A percentile compares a stretch with the other conserved stretches of the same genome.
phyloP scores from a whole-genome alignment of 2,329 filamentous ascomycete genomes.

The Colletotrichum paranaense region DNA sequence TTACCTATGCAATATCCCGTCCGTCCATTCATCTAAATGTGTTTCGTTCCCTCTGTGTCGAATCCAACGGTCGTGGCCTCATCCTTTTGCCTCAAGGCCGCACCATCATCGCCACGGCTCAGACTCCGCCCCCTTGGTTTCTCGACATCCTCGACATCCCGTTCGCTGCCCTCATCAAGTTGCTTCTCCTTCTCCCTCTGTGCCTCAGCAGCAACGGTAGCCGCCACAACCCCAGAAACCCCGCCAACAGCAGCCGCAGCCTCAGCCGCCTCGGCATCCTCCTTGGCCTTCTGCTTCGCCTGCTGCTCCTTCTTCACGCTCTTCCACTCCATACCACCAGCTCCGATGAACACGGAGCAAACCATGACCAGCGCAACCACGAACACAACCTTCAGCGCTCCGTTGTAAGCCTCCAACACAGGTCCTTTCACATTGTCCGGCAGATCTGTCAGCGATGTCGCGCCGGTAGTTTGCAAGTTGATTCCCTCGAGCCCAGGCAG shows the following conservation, averaged over 20 bases:
- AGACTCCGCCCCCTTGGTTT: background rate
- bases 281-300: conserved; percentile 17
- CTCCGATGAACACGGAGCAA: conserved; percentile 64
- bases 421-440: conserved; percentile 35
- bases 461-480: conserved; percentile 33
- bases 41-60: background rate
- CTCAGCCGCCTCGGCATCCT: conserved; percentile 14
- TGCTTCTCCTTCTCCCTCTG: background rate
- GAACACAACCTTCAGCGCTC: conserved; percentile 68
- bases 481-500: conserved; percentile 42
- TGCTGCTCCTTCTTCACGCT: conserved; percentile 49
- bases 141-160: background rate
- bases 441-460: conserved; percentile 38
- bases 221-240: background rate
- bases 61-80: background rate
- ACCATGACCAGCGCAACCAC: conserved; percentile 68
- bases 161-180: background rate
- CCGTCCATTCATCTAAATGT: background rate
- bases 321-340: conserved; percentile 69
- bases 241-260: background rate
- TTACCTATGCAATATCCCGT: background rate
- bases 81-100: background rate
- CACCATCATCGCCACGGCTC: background rate
- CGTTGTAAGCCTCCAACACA: conserved; percentile 66
- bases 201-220: background rate